Percentiles rank a stretch among this genome's conserved stretches.
Conservation (phyloP, 257 asterid genomes). For the Perilla frutescens region DNA sequence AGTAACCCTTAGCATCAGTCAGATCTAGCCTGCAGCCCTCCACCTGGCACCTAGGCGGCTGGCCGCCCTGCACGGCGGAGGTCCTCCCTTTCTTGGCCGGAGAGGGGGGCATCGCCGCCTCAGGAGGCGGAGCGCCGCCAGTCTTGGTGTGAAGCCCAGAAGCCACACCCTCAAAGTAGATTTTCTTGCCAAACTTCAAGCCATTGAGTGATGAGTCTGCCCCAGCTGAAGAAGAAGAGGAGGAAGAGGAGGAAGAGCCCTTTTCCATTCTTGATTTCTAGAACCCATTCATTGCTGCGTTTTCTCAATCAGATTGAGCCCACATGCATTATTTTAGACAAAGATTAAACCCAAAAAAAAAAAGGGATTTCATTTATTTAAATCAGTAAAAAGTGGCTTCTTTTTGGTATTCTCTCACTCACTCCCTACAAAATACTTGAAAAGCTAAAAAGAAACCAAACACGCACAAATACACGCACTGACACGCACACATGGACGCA, state of each 20-base stretch:
- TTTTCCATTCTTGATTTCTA: constrained; percentile 69
- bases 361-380: neutral
- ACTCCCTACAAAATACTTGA: constrained; percentile 20
- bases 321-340: constrained; percentile 28
- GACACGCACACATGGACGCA: constrained; percentile 1
- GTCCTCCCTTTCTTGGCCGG: constrained; percentile 74
- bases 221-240: constrained; percentile 49
- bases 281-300: constrained; percentile 55
- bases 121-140: constrained; percentile 36
- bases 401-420: constrained; percentile 37
- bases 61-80: constrained; percentile 55
- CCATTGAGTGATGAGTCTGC: constrained; percentile 61
- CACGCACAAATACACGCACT: constrained; percentile 10
- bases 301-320: constrained; percentile 27
- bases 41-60: constrained; percentile 90
- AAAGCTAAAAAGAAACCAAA: constrained; percentile 10
- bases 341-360: neutral
- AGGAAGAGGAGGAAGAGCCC: constrained; percentile 59
- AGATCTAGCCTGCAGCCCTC: constrained; percentile 95
- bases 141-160: constrained; percentile 40
- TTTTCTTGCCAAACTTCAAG: constrained; percentile 80
- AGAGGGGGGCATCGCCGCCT: constrained; percentile 46
- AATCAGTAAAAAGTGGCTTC: constrained; percentile 29
- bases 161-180: constrained; percentile 74
- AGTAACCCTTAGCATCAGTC: constrained; percentile 92